Evolutionary conservation across 495 filamentous ascomycete species (phyloP), one percentile per base, ranked within the genome.

Genomic region (Pyronema omphalodes): DNA sequence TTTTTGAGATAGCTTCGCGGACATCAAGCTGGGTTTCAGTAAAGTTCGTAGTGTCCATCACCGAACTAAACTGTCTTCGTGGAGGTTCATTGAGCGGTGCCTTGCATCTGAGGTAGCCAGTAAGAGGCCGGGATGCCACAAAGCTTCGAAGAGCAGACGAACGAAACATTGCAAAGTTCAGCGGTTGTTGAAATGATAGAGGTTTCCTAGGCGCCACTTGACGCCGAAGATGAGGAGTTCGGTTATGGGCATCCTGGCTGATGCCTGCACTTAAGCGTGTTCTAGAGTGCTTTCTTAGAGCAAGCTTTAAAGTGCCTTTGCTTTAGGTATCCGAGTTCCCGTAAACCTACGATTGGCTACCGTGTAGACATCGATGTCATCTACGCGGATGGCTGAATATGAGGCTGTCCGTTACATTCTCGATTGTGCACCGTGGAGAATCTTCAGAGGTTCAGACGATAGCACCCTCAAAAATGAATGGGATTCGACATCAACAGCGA

Each of bases 1-100:
- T 76, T 44, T 79, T 74, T 1, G 70, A 70, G 44, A 86, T 74
- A 1, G 81, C 80, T 58, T 86, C 82, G 52, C 80, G 74, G 12
- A 87, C 81, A 43, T 73, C 77, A 44, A 88, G 61, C 59, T 87
- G 81, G 37, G 79, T 78, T 50, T 82, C 76, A 3, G 76, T 80
- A 67, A 88, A 87, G 33, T 80, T 79, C 3, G 76, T 76, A 41
- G 73, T 75, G 53, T 84, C 80, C 83, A 88, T 86, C 37, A 86
- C 67, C 0, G 54, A 17, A 15, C 12, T 52, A 17, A 51, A 52
- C 14, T 35, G 18, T 37, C 54, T 52, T 34, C 15, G 39, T 17
- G 7, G 11, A 12, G 15, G 7, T 12, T 17, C 6, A 41, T 41
- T 29, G 23, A 29, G 15, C 39, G 39, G 6, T 41, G 39, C 3